Evolutionary conservation across 352 stramenopile genomes (phyloP), one percentile per base, ranked within the genome.

Genomic region (Halophytophthora polymorphica): DNA sequence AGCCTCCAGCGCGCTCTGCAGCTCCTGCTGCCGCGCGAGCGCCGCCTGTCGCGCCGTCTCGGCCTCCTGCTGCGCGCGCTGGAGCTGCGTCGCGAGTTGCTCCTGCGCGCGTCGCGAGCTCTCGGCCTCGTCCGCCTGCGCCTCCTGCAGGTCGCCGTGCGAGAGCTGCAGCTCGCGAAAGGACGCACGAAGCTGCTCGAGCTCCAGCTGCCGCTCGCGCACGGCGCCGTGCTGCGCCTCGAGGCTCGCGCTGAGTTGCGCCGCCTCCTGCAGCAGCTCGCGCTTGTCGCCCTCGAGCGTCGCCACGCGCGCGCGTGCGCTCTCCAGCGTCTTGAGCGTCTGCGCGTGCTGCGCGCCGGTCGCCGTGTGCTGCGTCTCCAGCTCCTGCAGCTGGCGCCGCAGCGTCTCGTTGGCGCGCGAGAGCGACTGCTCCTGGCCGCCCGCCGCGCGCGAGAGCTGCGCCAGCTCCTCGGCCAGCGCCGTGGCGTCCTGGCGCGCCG

Each of bases 261-360:
- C 75, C 1, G 77, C 77, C 64, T 90, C 80, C 14, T 76, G 65
- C 3, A 90, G 55, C 22, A 90, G 53, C 35, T 90, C 77, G 2
- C 69, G 67, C 50, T 90, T 90, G 23, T 88, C 80, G 17, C 35
- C 45, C 52, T 90, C 80, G 1, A 90, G 59, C 14, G 82, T 58
- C 21, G 58, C 46, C 3, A 70, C 73, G 14, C 80, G 68, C 13
- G 48, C 28, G 5, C 71, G 66, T 28, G 85, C 74, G 0, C 56
- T 55, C 3, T 91, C 80, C 11, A 89, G 34, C 8, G 42, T 61
- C 35, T 84, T 82, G 22, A 87, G 77, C 2, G 88, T 53, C 21
- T 91, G 80, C n/a, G 86, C 44, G 8, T 72, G 52, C 43, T 88
- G 73, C n/a, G 85, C 47, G 0, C 55, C 65, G 29, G 53, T 61